These are phyloP conservation scores for Ascochyta clinopodiicola DNA, from an alignment of 2,329 filamentous ascomycete genomes.

Conservation along the genomic window DNA sequence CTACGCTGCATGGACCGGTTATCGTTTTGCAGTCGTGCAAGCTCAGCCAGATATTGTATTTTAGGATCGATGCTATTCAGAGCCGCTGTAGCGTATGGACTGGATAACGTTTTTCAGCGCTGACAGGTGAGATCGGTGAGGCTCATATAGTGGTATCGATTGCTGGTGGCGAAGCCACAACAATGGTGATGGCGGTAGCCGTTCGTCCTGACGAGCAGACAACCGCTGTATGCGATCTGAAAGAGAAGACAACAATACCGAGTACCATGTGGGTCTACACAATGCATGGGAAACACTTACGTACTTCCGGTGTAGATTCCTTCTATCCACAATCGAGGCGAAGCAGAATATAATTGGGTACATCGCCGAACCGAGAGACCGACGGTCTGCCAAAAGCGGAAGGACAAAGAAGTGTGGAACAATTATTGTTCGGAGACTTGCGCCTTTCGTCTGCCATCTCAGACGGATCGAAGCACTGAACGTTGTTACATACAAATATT, in stretches of 20 bases:
- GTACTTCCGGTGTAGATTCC: background rate
- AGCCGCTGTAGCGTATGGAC: background rate
- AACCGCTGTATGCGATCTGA: background rate
- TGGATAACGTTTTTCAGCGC: background rate
- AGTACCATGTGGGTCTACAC: conserved; percentile 4
- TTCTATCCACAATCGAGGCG: conserved; percentile 10
- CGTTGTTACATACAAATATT: background rate
- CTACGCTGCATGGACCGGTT: background rate
- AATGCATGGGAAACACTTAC: conserved; percentile 1
- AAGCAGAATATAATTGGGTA: conserved; percentile 5
- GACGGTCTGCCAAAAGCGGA: conserved; percentile 2
- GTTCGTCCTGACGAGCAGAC: background rate
- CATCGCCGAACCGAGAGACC: background rate
- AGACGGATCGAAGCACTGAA: background rate
- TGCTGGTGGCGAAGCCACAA: background rate
- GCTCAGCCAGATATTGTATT: background rate
- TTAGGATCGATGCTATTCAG: background rate
- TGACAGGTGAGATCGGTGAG: background rate
- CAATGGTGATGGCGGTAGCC: background rate
- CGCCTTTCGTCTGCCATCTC: background rate
- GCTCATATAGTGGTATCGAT: background rate
- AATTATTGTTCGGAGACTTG: background rate
- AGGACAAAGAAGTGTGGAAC: conserved; percentile 5
- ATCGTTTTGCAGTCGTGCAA: background rate
- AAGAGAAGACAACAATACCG: background rate